These are phyloP conservation scores for Dunaliella primolecta DNA, from an alignment of 139 green algal species.

Conservation along the genomic window DNA sequence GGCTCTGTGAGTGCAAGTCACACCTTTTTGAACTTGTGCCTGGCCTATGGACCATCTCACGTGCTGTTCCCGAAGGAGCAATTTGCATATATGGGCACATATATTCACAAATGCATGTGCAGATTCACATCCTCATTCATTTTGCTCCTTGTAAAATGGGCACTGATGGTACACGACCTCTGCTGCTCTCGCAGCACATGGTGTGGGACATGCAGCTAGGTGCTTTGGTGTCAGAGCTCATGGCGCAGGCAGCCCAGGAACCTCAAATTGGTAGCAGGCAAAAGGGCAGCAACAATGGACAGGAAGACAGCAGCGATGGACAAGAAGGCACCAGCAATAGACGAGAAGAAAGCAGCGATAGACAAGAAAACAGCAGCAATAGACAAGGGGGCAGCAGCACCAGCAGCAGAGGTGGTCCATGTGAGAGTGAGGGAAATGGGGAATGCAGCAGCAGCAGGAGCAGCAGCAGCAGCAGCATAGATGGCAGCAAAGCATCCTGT, in stretches of 20 bases:
- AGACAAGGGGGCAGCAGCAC: not conserved
- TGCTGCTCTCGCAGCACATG: not conserved
- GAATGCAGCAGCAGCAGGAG: not conserved
- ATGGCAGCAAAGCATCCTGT: not conserved
- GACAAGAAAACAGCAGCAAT: no score
- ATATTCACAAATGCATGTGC: no score
- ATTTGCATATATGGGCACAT: no score
- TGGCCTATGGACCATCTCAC: no score
- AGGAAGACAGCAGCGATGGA: not conserved
- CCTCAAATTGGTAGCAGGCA: not conserved
- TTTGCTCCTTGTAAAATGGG: no score
- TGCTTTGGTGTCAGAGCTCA: not conserved
- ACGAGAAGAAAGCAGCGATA: no score
- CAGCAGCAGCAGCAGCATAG: not conserved
- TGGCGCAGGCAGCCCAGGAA: not conserved
- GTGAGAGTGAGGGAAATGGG: not conserved
- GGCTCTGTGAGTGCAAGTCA: no score
- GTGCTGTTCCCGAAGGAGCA: no score
- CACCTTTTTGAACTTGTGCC: no score
- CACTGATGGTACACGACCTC: no score
- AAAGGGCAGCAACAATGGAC: not conserved
- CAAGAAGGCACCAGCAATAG: not conserved
- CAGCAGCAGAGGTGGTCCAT: not conserved
- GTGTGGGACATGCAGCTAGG: not conserved
- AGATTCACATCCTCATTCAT: no score